Evolutionary conservation across 352 stramenopile genomes (phyloP).

Genomic region (Discostella stelligera): DNA sequence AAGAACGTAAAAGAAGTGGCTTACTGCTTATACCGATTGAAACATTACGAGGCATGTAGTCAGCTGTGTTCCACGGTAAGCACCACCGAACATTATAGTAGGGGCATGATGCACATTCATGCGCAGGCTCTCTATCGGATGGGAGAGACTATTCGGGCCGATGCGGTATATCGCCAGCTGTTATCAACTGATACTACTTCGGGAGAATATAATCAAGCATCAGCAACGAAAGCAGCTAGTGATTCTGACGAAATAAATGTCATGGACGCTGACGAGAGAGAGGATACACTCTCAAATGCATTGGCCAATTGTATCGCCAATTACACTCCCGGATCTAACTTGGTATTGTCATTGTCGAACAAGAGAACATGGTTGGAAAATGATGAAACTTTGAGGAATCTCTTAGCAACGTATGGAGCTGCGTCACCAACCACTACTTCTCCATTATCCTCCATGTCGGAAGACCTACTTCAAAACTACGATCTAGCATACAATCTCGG

Average conservation of each 20-base stretch:
- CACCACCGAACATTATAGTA: neutral
- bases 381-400: conserved; percentile 9
- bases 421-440: neutral
- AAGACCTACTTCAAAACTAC: conserved; percentile 52
- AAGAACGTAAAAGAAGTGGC: conserved; percentile 34
- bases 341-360: conserved; percentile 8
- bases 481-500: conserved; percentile 63
- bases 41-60: conserved; percentile 48
- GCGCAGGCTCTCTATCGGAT: conserved; percentile 61
- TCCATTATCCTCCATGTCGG: neutral
- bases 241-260: conserved; percentile 11
- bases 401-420: conserved; percentile 25
- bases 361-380: conserved; percentile 31
- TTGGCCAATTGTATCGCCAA: conserved; percentile 49
- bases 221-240: too few relatives aligned
- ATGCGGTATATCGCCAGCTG: conserved; percentile 44
- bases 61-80: conserved; percentile 16
- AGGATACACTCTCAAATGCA: conserved; percentile 61
- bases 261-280: conserved; percentile 49
- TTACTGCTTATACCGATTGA: conserved; percentile 51
- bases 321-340: conserved; percentile 36
- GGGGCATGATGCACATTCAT: conserved; percentile 47
- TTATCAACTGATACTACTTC: neutral
- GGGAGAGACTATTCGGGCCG: conserved; percentile 44
- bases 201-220: neutral